Evolutionary conservation across 345 rosid species (phyloP), one percentile per base, ranked within the genome.

Genomic region (Rhizophora apiculata): DNA sequence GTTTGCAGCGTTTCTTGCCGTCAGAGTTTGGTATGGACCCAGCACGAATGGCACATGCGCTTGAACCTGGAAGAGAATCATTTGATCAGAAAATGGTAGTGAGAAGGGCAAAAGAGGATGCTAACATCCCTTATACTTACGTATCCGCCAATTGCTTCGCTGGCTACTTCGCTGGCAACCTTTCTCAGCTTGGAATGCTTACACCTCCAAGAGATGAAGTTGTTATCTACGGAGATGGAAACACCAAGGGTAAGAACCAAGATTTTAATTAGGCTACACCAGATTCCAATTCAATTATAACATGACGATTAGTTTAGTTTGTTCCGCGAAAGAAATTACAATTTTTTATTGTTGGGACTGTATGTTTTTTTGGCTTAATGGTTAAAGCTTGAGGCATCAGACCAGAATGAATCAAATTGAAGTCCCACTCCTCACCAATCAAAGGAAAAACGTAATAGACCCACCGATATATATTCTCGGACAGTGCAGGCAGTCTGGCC

Each of bases 21-120:
- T 91, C 97, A 2, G 98, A 94, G 66, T 94, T 89, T 67, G 98
- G 98, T 4, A 91, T 85, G 81, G 96, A 94, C 72, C 95, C 97
- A 31, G 62, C 96, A 0, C 65, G 81, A 16, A 94, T 94, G 98
- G 83, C 62, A 32, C 65, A 87, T 15, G 97, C 96, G 2, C 67
- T 95, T 10, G 92, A 85, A 26, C 99, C 98, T 0, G 96, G 97
- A 63, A 84, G 87, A 68, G 93, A 79, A 57, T 68, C 95, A 0
- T 91, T 94, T 37, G 98, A 91, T 58, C 82, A 91, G 61, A 94
- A 94, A 77, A 87, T 91, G 96, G 64, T 19, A 9, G 92, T 91
- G 24, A 87, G 97, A 62, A 83, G 60, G n/a, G 98, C 92, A 5
- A 89, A 91, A 31, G 89, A 91, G 19, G 88, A 78, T 2, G 90